Evolutionary conservation across 306 rosid species (phyloP), one percentile per base, ranked within the genome.

Genomic region (Adenanthera pavonina): DNA sequence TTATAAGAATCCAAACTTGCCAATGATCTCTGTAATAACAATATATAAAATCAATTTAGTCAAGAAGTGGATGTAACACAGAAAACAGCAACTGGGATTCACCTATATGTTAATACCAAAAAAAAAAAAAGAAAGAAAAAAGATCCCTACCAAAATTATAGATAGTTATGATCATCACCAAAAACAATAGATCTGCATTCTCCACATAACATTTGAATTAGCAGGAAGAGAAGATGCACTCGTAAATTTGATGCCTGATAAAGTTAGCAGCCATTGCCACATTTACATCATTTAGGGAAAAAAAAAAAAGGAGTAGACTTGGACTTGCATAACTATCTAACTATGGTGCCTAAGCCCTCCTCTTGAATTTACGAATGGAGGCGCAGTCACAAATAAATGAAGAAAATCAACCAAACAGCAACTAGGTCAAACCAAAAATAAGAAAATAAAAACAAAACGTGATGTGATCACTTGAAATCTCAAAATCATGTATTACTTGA

Each of bases 241-340:
- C 80, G 78, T 59, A 25, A 78, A 38, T 69, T 52, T 51, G 85
- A 83, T 73, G 76, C 74, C 78, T 76, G 54, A 64, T 65, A 75
- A 69, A 80, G 75, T 38, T 82, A 67, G 78, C 56, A 81, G 76
- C 77, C 49, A 73, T 84, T 83, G 30, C 81, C 81, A 66, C 81
- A 87, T 85, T 87, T 84, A 87, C 88, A 90, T 43, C 83, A 25
- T 25, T 25, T 25, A 25, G 30, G 1, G 1, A 25, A 25, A 25
- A 25, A 25, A 25, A 25, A 25, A 90, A 86, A 76, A 72, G 74
- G 34, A 30, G 65, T 69, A 69, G 51, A 85, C 81, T 78, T 73
- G 53, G 51, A 85, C 81, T 78, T 73, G 53, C 66, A 83, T 71
- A 68, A 59, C 73, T 74, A 10, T 41, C 48, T 49, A 10, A 35